phyloP scores from a whole-genome alignment of 345 rosid species.

The Isatis tinctoria region DNA sequence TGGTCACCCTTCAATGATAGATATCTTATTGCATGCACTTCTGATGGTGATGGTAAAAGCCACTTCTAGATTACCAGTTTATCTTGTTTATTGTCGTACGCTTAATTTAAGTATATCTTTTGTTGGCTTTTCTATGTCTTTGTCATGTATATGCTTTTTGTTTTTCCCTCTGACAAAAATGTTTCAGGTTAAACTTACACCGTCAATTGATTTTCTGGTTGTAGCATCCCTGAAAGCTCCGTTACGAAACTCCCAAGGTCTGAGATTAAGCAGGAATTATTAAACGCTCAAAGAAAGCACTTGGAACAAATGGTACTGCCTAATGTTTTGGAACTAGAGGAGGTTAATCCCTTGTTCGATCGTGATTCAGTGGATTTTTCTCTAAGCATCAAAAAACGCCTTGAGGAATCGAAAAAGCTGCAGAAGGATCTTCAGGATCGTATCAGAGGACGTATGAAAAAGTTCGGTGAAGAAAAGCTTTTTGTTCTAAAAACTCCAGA shows the following conservation, averaged over 20 bases:
- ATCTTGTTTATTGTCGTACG: background rate
- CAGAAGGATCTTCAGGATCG: slow-evolving; percentile 62
- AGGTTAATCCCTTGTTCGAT: slow-evolving; percentile 53
- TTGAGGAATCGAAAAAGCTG: slow-evolving; percentile 67
- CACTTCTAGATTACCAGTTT: background rate
- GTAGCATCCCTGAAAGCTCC: slow-evolving; percentile 45
- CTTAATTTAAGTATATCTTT: slow-evolving; percentile 1
- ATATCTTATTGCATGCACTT: slow-evolving; percentile 4
- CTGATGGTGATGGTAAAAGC: background rate
- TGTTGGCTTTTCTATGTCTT: background rate
- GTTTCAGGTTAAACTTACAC: slow-evolving; percentile 16
- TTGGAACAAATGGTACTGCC: slow-evolving; percentile 77
- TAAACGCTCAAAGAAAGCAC: slow-evolving; percentile 66
- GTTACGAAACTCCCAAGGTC: slow-evolving; percentile 56
- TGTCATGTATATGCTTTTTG: slow-evolving; percentile 2
- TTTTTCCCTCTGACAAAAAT: background rate
- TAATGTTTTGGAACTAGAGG: slow-evolving; percentile 61
- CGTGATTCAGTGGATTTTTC: slow-evolving; percentile 61
- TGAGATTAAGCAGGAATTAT: slow-evolving; percentile 69
- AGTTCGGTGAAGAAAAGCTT: slow-evolving; percentile 67
- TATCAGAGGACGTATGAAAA: slow-evolving; percentile 66
- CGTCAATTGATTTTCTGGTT: slow-evolving; percentile 28
- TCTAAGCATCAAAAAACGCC: slow-evolving; percentile 53
- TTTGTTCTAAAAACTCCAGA: slow-evolving; percentile 63
- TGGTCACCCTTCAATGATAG: background rate